Percentiles rank a stretch among this genome's conserved stretches.
phyloP scores from a whole-genome alignment of 768 basidiomycete genomes.

The Tulasnella sp. region DNA sequence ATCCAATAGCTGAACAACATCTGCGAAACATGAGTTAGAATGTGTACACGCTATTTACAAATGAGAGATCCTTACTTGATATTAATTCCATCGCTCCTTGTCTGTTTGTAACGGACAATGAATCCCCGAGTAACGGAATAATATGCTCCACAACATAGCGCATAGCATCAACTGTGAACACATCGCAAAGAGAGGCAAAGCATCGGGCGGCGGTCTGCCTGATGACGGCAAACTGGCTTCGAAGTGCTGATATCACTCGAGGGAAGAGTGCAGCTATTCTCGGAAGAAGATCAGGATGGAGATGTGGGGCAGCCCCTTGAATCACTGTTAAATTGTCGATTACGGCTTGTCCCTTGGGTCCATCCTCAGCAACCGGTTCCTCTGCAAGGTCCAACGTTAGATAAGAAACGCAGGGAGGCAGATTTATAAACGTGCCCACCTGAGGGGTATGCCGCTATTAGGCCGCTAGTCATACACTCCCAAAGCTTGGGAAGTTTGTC shows the following conservation, averaged over 20 bases:
- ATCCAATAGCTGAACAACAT: conserved; percentile 82
- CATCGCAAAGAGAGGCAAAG: conserved; percentile 76
- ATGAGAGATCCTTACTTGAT: conserved; percentile 53
- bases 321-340: conserved; percentile 87
- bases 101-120: conserved; percentile 54
- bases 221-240: conserved; percentile 78
- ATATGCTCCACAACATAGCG: conserved; percentile 74
- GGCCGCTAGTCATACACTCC: conserved; percentile 76
- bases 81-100: conserved; percentile 87
- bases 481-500: conserved; percentile 86
- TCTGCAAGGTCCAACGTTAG: conserved; percentile 50
- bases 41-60: not conserved
- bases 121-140: conserved; percentile 71
- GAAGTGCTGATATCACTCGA: conserved; percentile 59
- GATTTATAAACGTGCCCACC: conserved; percentile 44
- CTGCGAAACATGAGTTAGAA: conserved; percentile 31
- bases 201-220: conserved; percentile 77
- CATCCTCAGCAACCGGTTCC: conserved; percentile 42
- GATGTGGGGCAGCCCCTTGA: conserved; percentile 62
- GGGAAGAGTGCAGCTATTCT: conserved; percentile 65
- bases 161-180: conserved; percentile 80
- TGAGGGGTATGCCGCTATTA: conserved; percentile 50
- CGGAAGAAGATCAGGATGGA: conserved; percentile 56
- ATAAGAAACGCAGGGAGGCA: conserved; percentile 30
- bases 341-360: conserved; percentile 68